Base-by-base conservation (phyloP, 305 asterid species). In the Fraxinus latifolia region DNA sequence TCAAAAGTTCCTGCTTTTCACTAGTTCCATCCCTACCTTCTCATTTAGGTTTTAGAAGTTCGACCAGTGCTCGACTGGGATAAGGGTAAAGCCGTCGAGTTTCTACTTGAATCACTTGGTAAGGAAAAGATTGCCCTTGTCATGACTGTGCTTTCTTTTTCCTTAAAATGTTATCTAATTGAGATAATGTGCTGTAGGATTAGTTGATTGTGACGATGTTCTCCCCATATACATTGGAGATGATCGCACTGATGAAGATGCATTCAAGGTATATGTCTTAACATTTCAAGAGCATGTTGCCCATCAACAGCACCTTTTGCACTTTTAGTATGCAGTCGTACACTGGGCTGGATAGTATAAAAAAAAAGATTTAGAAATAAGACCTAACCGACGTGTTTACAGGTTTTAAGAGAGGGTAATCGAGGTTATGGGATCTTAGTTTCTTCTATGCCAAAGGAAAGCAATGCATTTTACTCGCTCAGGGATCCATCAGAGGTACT, bases 71-170 rank as follows among this genome's bases (percentile, higher is more conserved):
- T 95, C 44, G 72, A 92, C 80, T 95, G 99, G 99, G 92, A 95
- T 89, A 95, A 95, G 94, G 99, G 98, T 80, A 93, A 93, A 88
- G 99, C 99, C 55, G 96, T 95, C 8, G 97, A 95, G 84, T 95
- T 95, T 84, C 86, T 95, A 36, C 95, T 94, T 5, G 97, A 94
- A 90, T 94, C 98, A 19, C 97, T 95, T 29, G 97, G 99, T 95
- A 82, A 87, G 99, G 88, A 44, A 62, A 77, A 7, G 32, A 42
- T 17, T 39, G 75, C 33, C 21, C 27, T 79, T 31, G 39, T 47
- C 67, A 21, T 19, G 33, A 19, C 29, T 60, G 15, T 25, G 6
- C 3, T 23, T 36, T 31, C 34, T 5, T 79, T 25, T 25, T 60
- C 47, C 62, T 15, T 86, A 21, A 50, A 21, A 14, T 9, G 8